Percentiles rank a stretch among this genome's conserved stretches.
phyloP scores from a whole-genome alignment of 768 basidiomycete species.

The Tephrocybe sp. region DNA sequence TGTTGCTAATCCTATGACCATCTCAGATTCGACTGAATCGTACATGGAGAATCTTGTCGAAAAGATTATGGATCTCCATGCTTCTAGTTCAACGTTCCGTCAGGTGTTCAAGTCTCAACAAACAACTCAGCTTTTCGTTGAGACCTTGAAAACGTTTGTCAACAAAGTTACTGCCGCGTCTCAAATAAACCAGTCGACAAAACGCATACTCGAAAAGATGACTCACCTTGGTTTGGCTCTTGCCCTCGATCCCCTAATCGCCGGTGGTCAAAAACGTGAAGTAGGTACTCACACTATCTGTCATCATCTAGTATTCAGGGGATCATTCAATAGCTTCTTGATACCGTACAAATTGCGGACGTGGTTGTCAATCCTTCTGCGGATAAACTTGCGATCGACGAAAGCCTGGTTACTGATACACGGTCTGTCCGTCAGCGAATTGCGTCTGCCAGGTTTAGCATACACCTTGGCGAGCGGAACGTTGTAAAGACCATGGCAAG shows the following conservation, averaged over 20 bases:
- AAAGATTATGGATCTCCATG: slow-evolving; percentile 67
- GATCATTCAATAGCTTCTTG: slow-evolving; percentile 49
- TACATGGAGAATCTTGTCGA: slow-evolving; percentile 63
- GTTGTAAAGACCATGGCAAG: slow-evolving; percentile 60
- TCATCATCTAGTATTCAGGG: neutral
- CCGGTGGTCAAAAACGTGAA: slow-evolving; percentile 69
- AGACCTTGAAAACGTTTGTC: slow-evolving; percentile 58
- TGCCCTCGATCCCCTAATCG: slow-evolving; percentile 60
- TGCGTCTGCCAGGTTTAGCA: slow-evolving; percentile 55
- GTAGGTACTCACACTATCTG: slow-evolving; percentile 31
- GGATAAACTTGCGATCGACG: slow-evolving; percentile 50
- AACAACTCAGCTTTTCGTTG: slow-evolving; percentile 63
- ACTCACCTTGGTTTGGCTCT: slow-evolving; percentile 68
- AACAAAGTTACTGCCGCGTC: slow-evolving; percentile 33
- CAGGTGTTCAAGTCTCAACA: slow-evolving; percentile 72
- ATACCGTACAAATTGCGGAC: slow-evolving; percentile 54
- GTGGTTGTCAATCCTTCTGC: slow-evolving; percentile 45
- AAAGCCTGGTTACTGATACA: slow-evolving; percentile 47
- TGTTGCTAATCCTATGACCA: slow-evolving; percentile 8
- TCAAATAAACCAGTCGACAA: slow-evolving; percentile 38
- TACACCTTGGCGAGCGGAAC: slow-evolving; percentile 61
- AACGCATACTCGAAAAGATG: slow-evolving; percentile 67
- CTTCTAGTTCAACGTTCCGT: slow-evolving; percentile 62
- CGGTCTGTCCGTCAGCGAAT: slow-evolving; percentile 51
- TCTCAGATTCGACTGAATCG: slow-evolving; percentile 26